phyloP scores from a whole-genome alignment of 805 yeast species.

The Candida sakaeoensis region DNA sequence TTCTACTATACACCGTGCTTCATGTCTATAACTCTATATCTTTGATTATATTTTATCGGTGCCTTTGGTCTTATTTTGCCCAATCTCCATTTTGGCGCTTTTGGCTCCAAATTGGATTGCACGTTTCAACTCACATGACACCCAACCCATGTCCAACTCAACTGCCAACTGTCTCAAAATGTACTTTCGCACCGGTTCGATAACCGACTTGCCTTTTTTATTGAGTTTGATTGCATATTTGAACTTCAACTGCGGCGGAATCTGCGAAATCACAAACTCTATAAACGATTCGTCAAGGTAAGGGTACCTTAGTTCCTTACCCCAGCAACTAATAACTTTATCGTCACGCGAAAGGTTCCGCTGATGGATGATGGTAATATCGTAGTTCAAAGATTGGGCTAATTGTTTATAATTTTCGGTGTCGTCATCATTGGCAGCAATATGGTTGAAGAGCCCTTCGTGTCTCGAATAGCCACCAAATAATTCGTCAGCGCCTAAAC shows the following conservation, averaged over 20 bases:
- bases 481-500: slow-evolving; percentile 95
- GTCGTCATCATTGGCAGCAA: too few species aligned
- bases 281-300: slow-evolving; percentile 67
- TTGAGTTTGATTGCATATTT: slow-evolving; percentile 24
- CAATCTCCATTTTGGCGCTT: slow-evolving; percentile 88
- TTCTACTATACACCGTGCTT: too few species aligned
- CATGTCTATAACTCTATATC: too few species aligned
- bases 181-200: slow-evolving; percentile 41
- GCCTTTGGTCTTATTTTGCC: slow-evolving; percentile 74
- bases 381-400: slow-evolving; percentile 58
- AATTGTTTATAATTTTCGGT: slow-evolving; percentile 37
- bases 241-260: slow-evolving; percentile 49
- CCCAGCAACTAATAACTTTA: slow-evolving; percentile 80
- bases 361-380: slow-evolving; percentile 68
- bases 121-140: slow-evolving; percentile 74
- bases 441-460: slow-evolving; percentile 43
- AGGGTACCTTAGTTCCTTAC: slow-evolving; percentile 87
- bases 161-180: slow-evolving; percentile 62
- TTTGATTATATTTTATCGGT: slow-evolving; percentile 51
- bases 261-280: slow-evolving; percentile 36
- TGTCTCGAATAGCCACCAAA: slow-evolving; percentile 96
- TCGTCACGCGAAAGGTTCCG: slow-evolving; percentile 92
- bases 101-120: slow-evolving; percentile 97
- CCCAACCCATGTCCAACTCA: slow-evolving; percentile 47
- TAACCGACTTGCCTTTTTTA: slow-evolving; percentile 22